Percentiles rank a stretch among this genome's conserved stretches.
These are phyloP conservation scores for Backusella tarrabulga DNA, from an alignment of 192 early-diverging fungal species.

Conservation along the genomic window DNA sequence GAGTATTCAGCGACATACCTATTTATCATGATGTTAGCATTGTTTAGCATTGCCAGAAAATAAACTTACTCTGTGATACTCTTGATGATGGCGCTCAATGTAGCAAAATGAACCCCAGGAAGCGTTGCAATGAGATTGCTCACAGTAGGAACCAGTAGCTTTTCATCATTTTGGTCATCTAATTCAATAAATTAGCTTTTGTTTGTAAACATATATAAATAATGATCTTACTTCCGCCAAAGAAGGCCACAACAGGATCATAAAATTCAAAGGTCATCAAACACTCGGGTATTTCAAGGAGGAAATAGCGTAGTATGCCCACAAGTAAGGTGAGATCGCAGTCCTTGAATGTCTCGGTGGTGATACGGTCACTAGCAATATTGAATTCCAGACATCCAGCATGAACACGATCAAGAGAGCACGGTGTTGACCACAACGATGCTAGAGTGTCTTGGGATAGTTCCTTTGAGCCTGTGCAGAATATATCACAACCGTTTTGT, in stretches of 20 bases:
- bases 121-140: constrained; percentile 46
- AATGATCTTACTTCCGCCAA: constrained; percentile 45
- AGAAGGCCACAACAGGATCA: constrained; percentile 63
- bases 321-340: constrained; percentile 59
- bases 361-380: constrained; percentile 50
- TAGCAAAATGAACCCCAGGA: constrained; percentile 44
- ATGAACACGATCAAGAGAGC: constrained; percentile 59
- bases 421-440: constrained; percentile 60
- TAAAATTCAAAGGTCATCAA: constrained; percentile 70
- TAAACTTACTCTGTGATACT: constrained; percentile 29
- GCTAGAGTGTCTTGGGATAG: constrained; percentile 9
- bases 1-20: background rate
- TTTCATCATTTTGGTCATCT: constrained; percentile 28
- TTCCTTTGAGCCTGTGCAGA: background rate
- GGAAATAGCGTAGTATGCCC: constrained; percentile 61
- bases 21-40: background rate
- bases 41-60: background rate
- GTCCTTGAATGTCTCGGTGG: constrained; percentile 48
- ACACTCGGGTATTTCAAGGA: constrained; percentile 71
- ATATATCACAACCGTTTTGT: too few relatives aligned
- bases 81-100: constrained; percentile 39
- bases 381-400: constrained; percentile 65
- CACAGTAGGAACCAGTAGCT: constrained; percentile 39
- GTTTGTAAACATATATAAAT: background rate
- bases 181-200: background rate